phyloP scores from a whole-genome alignment of 148 eudicot species.

The Cornus controversa region DNA sequence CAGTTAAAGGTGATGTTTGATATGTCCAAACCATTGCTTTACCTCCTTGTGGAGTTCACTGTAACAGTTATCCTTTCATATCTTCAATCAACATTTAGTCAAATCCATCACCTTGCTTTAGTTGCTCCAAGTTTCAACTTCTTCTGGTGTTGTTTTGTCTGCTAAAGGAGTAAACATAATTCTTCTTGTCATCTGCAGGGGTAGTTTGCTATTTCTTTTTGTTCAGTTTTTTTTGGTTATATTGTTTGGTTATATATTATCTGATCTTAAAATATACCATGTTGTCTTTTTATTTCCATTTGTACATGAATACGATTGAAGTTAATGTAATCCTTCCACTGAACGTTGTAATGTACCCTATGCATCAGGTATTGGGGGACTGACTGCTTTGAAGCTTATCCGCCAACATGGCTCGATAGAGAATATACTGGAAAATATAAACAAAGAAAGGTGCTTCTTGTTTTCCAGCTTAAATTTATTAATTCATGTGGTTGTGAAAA shows the following conservation, averaged over 20 bases:
- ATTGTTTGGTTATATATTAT: not conserved
- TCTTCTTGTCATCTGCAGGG: not conserved
- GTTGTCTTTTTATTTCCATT: not conserved
- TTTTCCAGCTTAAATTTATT: not conserved
- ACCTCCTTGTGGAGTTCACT: not conserved
- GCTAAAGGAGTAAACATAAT: not conserved
- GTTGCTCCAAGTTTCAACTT: not conserved
- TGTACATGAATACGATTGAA: not conserved
- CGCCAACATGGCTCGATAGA: conserved; percentile 95
- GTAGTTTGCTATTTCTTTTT: not conserved
- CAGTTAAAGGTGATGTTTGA: not conserved
- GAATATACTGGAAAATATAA: conserved; percentile 75
- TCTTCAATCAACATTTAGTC: not conserved
- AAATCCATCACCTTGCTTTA: not conserved
- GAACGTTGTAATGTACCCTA: not conserved
- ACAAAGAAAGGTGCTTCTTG: conserved; percentile 70
- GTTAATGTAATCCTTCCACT: not conserved
- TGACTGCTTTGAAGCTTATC: conserved; percentile 92
- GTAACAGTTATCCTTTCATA: not conserved
- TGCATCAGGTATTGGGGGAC: conserved; percentile 77
- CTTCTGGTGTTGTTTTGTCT: not conserved
- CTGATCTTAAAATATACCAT: not conserved
- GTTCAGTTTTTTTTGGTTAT: not conserved
- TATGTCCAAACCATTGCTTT: not conserved
- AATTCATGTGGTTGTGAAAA: conserved; percentile 7